phyloP scores from a whole-genome alignment of 208 protist species.

The Leishmania arabica region DNA sequence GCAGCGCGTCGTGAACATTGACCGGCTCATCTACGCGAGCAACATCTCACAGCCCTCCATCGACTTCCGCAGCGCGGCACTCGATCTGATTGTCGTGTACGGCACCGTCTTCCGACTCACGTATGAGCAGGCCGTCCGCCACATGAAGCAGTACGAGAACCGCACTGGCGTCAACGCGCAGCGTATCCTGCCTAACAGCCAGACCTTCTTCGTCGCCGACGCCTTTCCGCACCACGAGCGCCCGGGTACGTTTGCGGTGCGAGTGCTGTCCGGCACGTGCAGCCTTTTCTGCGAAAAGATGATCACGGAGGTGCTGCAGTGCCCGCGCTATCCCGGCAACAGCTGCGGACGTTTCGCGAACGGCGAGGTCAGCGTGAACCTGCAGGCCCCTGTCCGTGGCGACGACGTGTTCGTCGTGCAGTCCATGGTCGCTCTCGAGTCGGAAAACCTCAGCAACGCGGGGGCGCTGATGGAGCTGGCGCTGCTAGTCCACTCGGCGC shows the following conservation, averaged over 20 bases:
- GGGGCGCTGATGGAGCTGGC: conserved; percentile 92
- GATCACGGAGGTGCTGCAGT: conserved; percentile 81
- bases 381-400: conserved; percentile 90
- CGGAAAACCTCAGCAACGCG: conserved; percentile 87
- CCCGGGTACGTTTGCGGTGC: conserved; percentile 65
- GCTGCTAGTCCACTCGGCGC: conserved; percentile 85
- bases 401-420: conserved; percentile 97
- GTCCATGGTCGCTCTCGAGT: conserved; percentile 76
- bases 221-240: conserved; percentile 63
- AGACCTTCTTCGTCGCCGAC: conserved; percentile 84
- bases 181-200: conserved; percentile 73
- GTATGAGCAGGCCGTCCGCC: conserved; percentile 59
- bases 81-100: conserved; percentile 74
- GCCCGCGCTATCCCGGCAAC: conserved; percentile 39
- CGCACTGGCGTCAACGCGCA: conserved; percentile 48
- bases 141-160: conserved; percentile 52
- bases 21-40: conserved; percentile 54
- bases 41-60: conserved; percentile 55
- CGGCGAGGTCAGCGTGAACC: conserved; percentile 82
- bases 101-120: conserved; percentile 72
- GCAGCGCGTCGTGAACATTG: conserved; percentile 44
- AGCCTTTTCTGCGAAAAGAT: conserved; percentile 73
- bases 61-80: conserved; percentile 57
- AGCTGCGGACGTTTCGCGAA: conserved; percentile 82
- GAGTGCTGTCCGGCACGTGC: conserved; percentile 69